Evolutionary conservation across 441 rosid genomes (phyloP), one percentile per base, ranked within the genome.

Genomic region (Adansonia gregorii): DNA sequence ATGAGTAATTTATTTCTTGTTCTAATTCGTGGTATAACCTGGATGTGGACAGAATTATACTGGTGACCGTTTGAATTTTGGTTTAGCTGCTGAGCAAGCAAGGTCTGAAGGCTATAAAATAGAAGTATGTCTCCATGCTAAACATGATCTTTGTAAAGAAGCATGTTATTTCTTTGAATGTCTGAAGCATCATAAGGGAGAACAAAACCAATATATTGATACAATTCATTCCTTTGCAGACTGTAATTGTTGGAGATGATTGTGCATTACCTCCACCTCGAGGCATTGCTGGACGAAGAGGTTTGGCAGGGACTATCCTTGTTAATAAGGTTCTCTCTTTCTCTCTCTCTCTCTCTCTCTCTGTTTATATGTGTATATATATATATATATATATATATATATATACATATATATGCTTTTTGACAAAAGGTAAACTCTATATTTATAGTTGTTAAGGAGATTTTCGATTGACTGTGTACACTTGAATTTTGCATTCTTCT

Each of bases 11-110:
- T 24, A 22, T 48, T 49, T 69, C 19, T 46, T 58, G 67, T 78
- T 8, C 71, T 56, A 45, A 76, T 81, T 86, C 52, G 63, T 78
- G 43, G 49, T 78, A 4, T 84, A 51, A 67, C 80, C 55, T 86
- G 74, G 67, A 6, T 81, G 31, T 86, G 74, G 76, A 66, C 89
- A 96, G 99, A 96, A 96, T 78, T 96, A 96, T 81, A 96, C 99
- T 0, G 98, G 98, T 76, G 99, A 96, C 80, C 94, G 99, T 45
- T 81, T 94, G 80, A 93, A 94, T 92, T 96, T 96, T 81, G 99
- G 99, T 83, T 82, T 96, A 88, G 99, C 99, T 69, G 99, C 98
- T 67, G 99, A 96, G 88, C 97, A 92, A 92, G 99, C 99, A 78
- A 94, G 93, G 87, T 88, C 98, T 78, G 99, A 96, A 85, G 99